A percentile compares a stretch with the other conserved stretches of the same genome.
Evolutionary conservation across 495 filamentous ascomycete species (phyloP).

Genomic region (Talaromyces thailandensis): DNA sequence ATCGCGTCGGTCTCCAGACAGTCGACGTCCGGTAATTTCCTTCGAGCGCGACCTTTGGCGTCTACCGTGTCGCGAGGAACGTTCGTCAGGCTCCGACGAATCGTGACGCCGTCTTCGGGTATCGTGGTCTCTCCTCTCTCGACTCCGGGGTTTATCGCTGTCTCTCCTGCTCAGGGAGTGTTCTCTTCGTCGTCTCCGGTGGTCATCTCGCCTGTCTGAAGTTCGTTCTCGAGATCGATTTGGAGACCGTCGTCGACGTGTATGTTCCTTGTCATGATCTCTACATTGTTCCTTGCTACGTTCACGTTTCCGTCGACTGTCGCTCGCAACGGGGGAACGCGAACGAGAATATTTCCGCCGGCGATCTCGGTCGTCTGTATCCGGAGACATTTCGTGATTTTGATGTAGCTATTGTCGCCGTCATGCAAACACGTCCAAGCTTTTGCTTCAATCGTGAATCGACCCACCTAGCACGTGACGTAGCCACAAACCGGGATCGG

Average conservation of each 20-base stretch:
- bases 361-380: slow-evolving; percentile 16
- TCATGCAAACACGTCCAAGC: background rate
- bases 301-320: background rate
- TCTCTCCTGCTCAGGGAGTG: slow-evolving; percentile 19
- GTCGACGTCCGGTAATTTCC: slow-evolving; percentile 19
- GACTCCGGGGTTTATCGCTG: slow-evolving; percentile 18
- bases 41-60: slow-evolving; percentile 6
- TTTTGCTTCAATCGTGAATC: background rate
- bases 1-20: slow-evolving; percentile 22
- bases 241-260: slow-evolving; percentile 15
- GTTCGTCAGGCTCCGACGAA: slow-evolving; percentile 21
- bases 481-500: background rate
- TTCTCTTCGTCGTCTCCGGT: slow-evolving; percentile 13
- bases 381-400: slow-evolving; percentile 2
- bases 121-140: slow-evolving; percentile 10
- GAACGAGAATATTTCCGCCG: slow-evolving; percentile 18
- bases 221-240: background rate
- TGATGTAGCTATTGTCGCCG: background rate
- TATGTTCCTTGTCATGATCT: slow-evolving; percentile 8
- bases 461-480: background rate
- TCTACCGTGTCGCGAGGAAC: slow-evolving; percentile 12
- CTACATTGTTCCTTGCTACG: background rate
- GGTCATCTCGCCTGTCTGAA: background rate
- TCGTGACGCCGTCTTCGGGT: slow-evolving; percentile 13
- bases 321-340: slow-evolving; percentile 6